Evolutionary conservation across 495 filamentous ascomycete genomes (phyloP), one percentile per base, ranked within the genome.

Genomic region (Clohesyomyces aquaticus): DNA sequence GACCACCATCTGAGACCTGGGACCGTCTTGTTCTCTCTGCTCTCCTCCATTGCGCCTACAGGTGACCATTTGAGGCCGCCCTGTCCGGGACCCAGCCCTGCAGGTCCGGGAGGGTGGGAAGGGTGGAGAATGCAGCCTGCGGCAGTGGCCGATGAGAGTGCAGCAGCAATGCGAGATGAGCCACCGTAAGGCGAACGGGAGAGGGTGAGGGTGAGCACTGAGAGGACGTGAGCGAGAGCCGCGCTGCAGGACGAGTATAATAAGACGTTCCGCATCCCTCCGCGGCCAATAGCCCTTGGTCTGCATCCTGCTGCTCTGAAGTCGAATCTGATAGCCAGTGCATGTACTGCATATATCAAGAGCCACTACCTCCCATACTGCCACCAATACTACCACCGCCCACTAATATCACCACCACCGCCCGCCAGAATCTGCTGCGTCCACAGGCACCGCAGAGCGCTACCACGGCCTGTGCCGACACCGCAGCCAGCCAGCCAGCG

Each of bases 21-120:
- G 63, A 56, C 59, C 38, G 32, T 59, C 38, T 27, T 26, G 41
- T 42, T 46, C 27, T 61, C 45, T 41, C 51, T 45, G 4, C 23
- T 53, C 28, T 53, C 18, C 18, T 43, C 28, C 29, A 19, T 14
- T 46, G 21, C 54, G 43, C 23, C 58, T 29, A 50, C 61, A 52
- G 56, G 41, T 69, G 66, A 69, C 66, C 66, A 47, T 51, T 25
- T 23, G 43, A 43, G 60, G 61, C 66, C 61, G 65, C 65, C 65
- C 65, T 59, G 65, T 49, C 50, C 60, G 47, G 65, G 18, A 54
- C 46, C 32, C 1, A 53, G 48, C 43, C 59, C 12, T 11, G 28
- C 32, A 29, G 35, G 48, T 41, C 4, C 48, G 50, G 41, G 46
- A 11, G 46, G 22, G 45, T 10, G 18, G 19, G 29, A 2, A 38